A percentile compares a stretch with the other conserved stretches of the same genome.
These are phyloP conservation scores for Pascua sp. DNA, from an alignment of 1,284 basidiomycete genomes.

Conservation along the genomic window DNA sequence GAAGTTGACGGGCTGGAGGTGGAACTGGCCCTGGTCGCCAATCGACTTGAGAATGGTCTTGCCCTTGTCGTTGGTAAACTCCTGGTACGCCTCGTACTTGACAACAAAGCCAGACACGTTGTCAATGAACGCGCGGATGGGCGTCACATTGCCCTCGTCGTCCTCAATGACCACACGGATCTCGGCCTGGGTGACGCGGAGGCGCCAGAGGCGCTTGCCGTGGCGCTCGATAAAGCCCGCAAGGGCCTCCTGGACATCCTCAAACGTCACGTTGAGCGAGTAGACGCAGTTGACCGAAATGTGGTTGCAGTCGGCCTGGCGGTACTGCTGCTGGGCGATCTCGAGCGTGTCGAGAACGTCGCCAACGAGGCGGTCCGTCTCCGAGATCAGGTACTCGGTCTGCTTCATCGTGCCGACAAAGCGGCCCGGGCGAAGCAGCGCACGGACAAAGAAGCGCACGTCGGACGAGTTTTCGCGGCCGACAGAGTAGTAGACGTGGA, in stretches of 20 bases:
- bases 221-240: slow-evolving; percentile 98
- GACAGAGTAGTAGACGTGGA: slow-evolving; percentile 94
- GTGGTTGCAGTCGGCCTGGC: slow-evolving; percentile 91
- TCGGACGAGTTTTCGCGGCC: slow-evolving; percentile 95
- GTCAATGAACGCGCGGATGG: slow-evolving; percentile 95
- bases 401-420: slow-evolving; percentile 86
- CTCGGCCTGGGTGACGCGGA: slow-evolving; percentile 95
- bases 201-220: slow-evolving; percentile 94
- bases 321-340: slow-evolving; percentile 77
- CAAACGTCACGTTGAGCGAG: slow-evolving; percentile 89
- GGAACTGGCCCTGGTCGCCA: slow-evolving; percentile 81
- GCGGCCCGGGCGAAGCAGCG: slow-evolving; percentile 90
- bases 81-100: slow-evolving; percentile 98
- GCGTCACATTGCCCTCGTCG: slow-evolving; percentile 84
- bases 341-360: slow-evolving; percentile 92
- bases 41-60: slow-evolving; percentile 92
- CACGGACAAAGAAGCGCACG: slow-evolving; percentile 96
- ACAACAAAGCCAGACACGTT: slow-evolving; percentile 99
- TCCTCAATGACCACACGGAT: slow-evolving; percentile 94
- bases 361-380: slow-evolving; percentile 94
- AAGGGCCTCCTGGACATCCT: slow-evolving; percentile 91
- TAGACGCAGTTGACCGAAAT: slow-evolving; percentile 99
- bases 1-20: slow-evolving; percentile 86
- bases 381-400: slow-evolving; percentile 94
- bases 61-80: slow-evolving; percentile 93